phyloP scores from a whole-genome alignment of 169 alveolate genomes.

The Neospora caninum region DNA sequence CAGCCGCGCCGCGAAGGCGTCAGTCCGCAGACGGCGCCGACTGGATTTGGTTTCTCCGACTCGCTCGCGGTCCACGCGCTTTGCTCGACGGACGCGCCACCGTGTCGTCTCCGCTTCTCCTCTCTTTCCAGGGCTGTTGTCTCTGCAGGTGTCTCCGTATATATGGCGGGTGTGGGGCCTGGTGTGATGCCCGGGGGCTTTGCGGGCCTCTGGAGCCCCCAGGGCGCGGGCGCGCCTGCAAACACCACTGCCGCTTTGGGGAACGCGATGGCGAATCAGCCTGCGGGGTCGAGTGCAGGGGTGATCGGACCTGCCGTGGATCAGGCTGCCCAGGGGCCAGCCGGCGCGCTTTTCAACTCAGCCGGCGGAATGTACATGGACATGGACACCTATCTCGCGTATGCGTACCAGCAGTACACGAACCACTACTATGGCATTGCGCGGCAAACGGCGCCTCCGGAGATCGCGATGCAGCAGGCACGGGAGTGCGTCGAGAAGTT shows the following conservation, averaged over 20 bases:
- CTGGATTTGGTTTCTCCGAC: too few species aligned
- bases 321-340: background rate
- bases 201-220: background rate
- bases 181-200: background rate
- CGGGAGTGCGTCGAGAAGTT: slow-evolving; percentile 25
- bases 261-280: background rate
- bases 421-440: background rate
- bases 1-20: too few species aligned
- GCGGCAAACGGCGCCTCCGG: background rate
- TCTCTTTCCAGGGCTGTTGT: background rate
- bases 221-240: too few species aligned
- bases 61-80: too few species aligned
- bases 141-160: background rate
- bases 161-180: background rate
- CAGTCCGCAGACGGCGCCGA: too few species aligned
- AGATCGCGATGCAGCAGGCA: slow-evolving; percentile 14
- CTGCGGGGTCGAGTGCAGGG: background rate
- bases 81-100: too few species aligned
- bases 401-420: slow-evolving; percentile 50
- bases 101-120: background rate
- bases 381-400: background rate
- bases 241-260: background rate
- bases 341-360: background rate
- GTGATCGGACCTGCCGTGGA: background rate
- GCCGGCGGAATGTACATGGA: background rate